Evolutionary conservation across 176 grass and related monocot species (phyloP).

Genomic region (Thinopyrum elongatum): DNA sequence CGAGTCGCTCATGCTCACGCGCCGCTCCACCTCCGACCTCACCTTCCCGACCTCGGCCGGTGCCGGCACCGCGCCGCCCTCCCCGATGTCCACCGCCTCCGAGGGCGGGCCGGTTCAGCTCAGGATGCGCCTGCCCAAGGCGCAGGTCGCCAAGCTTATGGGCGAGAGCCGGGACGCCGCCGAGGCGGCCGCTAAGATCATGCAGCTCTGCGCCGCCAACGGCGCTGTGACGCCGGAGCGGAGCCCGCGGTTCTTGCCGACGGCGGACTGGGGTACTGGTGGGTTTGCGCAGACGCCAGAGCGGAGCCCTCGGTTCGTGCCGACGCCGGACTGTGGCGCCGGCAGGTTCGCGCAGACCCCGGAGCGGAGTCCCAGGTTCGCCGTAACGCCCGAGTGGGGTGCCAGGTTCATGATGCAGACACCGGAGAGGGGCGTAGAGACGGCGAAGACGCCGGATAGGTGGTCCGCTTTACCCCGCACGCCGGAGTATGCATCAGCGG

Average conservation of each 20-base stretch:
- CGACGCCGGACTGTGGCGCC: conserved; percentile 44
- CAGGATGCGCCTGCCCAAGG: conserved; percentile 74
- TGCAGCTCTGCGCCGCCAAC: conserved; percentile 58
- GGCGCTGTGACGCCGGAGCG: conserved; percentile 40
- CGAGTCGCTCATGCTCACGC: conserved; percentile 83
- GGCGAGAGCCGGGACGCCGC: conserved; percentile 58
- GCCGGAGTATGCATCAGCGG: conserved; percentile 35
- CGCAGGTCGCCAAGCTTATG: conserved; percentile 72
- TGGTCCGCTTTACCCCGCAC: conserved; percentile 47
- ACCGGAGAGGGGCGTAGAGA: background rate
- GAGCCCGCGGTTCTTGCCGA: conserved; percentile 32
- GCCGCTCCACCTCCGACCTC: conserved; percentile 82
- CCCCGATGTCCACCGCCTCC: conserved; percentile 31
- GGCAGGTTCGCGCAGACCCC: conserved; percentile 23
- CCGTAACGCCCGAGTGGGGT: conserved; percentile 49
- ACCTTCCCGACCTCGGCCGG: conserved; percentile 27
- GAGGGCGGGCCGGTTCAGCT: conserved; percentile 47
- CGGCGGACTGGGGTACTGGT: conserved; percentile 42
- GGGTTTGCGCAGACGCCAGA: conserved; percentile 33
- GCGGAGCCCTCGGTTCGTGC: conserved; percentile 31
- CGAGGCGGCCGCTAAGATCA: conserved; percentile 81
- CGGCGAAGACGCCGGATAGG: conserved; percentile 49
- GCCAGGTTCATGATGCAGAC: conserved; percentile 46
- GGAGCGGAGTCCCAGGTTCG: conserved; percentile 42
- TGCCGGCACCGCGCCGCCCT: conserved; percentile 17